phyloP scores from a whole-genome alignment of 805 yeast species.

The Blastobotrys muscicola region DNA sequence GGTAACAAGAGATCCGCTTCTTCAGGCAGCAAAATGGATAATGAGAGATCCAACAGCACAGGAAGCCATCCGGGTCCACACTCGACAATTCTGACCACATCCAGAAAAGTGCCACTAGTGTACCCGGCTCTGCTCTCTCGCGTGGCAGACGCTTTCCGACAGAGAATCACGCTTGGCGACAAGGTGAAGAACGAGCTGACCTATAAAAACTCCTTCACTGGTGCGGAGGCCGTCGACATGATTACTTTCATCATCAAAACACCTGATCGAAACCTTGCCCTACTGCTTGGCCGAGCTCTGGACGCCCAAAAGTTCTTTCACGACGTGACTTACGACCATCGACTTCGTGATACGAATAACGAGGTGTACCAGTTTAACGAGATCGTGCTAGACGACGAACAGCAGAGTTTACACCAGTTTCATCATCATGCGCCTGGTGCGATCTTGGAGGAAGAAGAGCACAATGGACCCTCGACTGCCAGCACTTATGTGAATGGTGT shows the following conservation, averaged over 20 bases:
- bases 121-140: conserved; percentile 85
- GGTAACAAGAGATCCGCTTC: conserved; percentile 7
- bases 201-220: conserved; percentile 88
- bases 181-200: conserved; percentile 84
- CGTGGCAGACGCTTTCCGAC: conserved; percentile 73
- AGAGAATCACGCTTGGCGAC: conserved; percentile 59
- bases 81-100: conserved; percentile 39
- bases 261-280: conserved; percentile 82
- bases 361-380: conserved; percentile 74
- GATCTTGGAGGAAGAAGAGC: conserved; percentile 7
- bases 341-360: conserved; percentile 75
- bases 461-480: conserved; percentile 7
- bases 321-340: conserved; percentile 91
- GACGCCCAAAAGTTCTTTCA: conserved; percentile 93
- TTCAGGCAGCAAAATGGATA: background rate
- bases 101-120: conserved; percentile 53
- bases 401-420: background rate
- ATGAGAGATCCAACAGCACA: background rate
- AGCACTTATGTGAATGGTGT: conserved; percentile 65
- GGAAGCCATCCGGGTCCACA: conserved; percentile 9
- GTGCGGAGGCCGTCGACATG: conserved; percentile 88
- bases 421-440: background rate
- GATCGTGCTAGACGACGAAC: conserved; percentile 15
- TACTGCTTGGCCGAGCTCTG: conserved; percentile 78
- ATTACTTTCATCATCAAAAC: conserved; percentile 79